A percentile compares a stretch with the other conserved stretches of the same genome.
Conservation (phyloP, 345 rosid genomes). For the sweet orange (Citrus sinensis) region DVS_A1.0 CM039164.1:17291501-17292000, state of each 20-base stretch:
- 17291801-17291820: conserved; percentile 75
- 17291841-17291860: conserved; percentile 80
- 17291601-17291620: conserved; percentile 37
- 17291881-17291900: conserved; percentile 54
- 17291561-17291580: conserved; percentile 7
- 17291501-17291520: conserved; percentile 83
- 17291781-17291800: conserved; percentile 59
- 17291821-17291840: conserved; percentile 74
- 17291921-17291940: conserved; percentile 4
- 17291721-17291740: background rate
- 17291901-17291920: conserved; percentile 45
- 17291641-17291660: conserved; percentile 71
- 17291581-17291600: conserved; percentile 13
- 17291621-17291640: conserved; percentile 57
- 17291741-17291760: background rate
- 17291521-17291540: conserved; percentile 80
- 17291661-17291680: conserved; percentile 40
- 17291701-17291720: background rate
- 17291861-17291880: conserved; percentile 60
- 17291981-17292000: conserved; percentile 19
- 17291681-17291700: background rate
- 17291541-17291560: conserved; percentile 25
- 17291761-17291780: background rate
- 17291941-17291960: background rate
- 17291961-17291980: conserved; percentile 11